A percentile compares a stretch with the other conserved stretches of the same genome.
phyloP scores from a whole-genome alignment of 208 protist species.

The Trypanosoma vivax region DNA sequence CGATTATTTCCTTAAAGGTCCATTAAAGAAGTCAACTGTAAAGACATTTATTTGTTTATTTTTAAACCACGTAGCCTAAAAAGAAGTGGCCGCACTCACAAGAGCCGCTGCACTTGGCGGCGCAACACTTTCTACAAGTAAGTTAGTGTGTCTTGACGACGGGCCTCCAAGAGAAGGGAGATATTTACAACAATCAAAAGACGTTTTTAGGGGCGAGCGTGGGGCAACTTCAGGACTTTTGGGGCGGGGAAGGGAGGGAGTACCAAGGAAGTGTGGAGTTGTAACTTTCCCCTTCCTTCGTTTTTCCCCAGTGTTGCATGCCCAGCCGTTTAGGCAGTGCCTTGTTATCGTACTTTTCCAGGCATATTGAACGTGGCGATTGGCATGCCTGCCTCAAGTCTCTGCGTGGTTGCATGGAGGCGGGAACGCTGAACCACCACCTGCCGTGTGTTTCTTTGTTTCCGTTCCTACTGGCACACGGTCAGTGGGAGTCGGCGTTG shows the following conservation, averaged over 20 bases:
- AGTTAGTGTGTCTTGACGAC: no score
- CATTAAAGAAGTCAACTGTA: neutral
- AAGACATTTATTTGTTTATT: constrained; percentile 2
- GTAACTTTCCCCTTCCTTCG: neutral
- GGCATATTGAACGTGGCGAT: constrained; percentile 20
- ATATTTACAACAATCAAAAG: no score
- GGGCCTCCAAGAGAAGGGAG: no score
- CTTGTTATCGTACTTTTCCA: constrained; percentile 20
- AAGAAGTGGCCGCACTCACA: neutral
- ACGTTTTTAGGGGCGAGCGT: no score
- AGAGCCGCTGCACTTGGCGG: neutral
- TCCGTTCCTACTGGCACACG: constrained; percentile 26
- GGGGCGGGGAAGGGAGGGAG: no score
- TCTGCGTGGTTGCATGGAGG: constrained; percentile 19
- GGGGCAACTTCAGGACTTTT: no score
- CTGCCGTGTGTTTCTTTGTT: constrained; percentile 23
- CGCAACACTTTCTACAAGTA: no score
- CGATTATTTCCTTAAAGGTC: neutral
- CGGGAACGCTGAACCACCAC: constrained; percentile 12
- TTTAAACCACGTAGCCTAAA: neutral
- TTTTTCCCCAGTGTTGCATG: no score
- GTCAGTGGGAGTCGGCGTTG: constrained; percentile 30
- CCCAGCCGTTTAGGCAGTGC: constrained; percentile 15
- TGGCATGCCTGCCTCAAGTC: constrained; percentile 24
- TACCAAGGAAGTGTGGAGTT: neutral